Evolutionary conservation across 768 basidiomycete genomes (phyloP).

Genomic region (Ephemerocybe angulata): DNA sequence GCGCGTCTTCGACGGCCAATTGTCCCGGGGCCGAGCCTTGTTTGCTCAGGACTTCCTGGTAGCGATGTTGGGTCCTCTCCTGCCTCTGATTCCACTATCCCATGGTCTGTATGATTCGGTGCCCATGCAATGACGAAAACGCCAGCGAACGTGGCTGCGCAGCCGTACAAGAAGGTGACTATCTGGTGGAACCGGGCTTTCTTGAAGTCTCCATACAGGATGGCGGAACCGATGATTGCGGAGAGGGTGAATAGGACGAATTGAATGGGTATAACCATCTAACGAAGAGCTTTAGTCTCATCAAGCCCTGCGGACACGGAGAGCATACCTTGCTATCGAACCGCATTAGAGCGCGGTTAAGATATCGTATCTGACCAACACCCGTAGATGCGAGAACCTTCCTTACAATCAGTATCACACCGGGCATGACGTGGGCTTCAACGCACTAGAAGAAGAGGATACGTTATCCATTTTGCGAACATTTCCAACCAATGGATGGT

Average conservation of each 20-base stretch:
- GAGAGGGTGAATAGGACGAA: slow-evolving; percentile 94
- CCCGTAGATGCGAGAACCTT: slow-evolving; percentile 73
- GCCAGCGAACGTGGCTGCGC: slow-evolving; percentile 83
- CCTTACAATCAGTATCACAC: neutral
- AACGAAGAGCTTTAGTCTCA: slow-evolving; percentile 2
- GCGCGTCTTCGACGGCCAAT: slow-evolving; percentile 39
- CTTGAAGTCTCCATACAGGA: slow-evolving; percentile 92
- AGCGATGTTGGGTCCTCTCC: slow-evolving; percentile 12
- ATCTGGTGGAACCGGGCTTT: slow-evolving; percentile 77
- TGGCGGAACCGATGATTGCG: slow-evolving; percentile 87
- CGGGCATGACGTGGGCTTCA: neutral
- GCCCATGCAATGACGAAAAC: slow-evolving; percentile 76
- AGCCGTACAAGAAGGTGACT: slow-evolving; percentile 83
- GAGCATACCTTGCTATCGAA: slow-evolving; percentile 81
- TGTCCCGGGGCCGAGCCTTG: slow-evolving; percentile 28
- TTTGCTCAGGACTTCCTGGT: slow-evolving; percentile 19
- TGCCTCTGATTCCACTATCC: slow-evolving; percentile 16
- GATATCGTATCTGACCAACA: slow-evolving; percentile 78
- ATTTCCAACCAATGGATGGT: slow-evolving; percentile 74
- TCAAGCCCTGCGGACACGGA: slow-evolving; percentile 4
- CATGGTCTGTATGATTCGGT: slow-evolving; percentile 25
- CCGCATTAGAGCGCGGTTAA: slow-evolving; percentile 84
- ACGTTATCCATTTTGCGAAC: slow-evolving; percentile 79
- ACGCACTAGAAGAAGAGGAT: slow-evolving; percentile 68
- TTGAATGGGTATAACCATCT: slow-evolving; percentile 92